Evolutionary conservation across 805 yeast species (phyloP), one percentile per base, ranked within the genome.

Genomic region (Hermanozyma aechmeae): DNA sequence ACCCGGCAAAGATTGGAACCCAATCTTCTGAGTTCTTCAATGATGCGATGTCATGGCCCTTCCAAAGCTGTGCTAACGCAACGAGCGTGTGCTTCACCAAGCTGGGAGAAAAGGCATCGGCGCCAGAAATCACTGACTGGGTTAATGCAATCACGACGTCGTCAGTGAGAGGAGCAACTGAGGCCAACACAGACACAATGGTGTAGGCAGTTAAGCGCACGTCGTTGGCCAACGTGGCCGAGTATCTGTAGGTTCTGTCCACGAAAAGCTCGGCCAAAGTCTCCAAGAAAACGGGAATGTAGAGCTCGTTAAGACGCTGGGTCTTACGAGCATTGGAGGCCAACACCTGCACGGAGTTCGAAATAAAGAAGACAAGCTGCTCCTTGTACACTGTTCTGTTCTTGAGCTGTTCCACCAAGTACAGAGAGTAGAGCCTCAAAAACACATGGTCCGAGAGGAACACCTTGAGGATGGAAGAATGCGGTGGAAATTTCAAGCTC

Each of bases 171-270:
- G 84, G 79, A 27, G 77, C 67, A 26, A 89, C 79, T 3, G 89
- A 66, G 5, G 80, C 71, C 29, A 87, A 58, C 2, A 89, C 95
- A 0, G 89, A 72, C 15, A 89, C 50, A 10, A 86, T 63, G 27
- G 95, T 81, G 51, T 83, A 89, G 2, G 89, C 85, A 13, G 95
- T 79, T 34, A 84, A 68, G 50, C 82, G 92, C 28, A 78, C 67
- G 44, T 84, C 93, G 22, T 59, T 26, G 5, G 34, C 32, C 20
- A 49, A 38, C 5, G 53, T 34, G 14, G 39, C 24, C 16, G 50
- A 43, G 28, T 27, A 38, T 26, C 39, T 43, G 28, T 29, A 37
- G 12, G 19, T 16, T 16, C 33, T 32, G 11, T 40, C 40, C 17
- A 46, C 37, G 35, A 79, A 53, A 23, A 81, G 54, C 32, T 64